Evolutionary conservation across 352 stramenopile species (phyloP), one percentile per base, ranked within the genome.

Genomic region (Phytophthora hybrid): DNA sequence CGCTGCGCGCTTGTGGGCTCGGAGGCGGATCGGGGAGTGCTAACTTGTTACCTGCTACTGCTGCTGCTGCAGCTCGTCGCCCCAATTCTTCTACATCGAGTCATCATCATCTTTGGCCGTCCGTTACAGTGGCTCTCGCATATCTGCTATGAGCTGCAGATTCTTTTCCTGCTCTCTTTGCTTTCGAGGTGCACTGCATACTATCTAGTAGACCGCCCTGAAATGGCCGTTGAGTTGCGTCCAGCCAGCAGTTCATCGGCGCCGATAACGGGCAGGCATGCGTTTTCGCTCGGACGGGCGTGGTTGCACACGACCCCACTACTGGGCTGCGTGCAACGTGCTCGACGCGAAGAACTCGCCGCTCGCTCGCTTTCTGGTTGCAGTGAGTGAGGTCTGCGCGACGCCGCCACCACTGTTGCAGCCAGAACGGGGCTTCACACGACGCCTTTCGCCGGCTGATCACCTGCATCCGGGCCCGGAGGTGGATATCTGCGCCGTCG

Each of bases 181-280:
- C 54, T 37, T 59, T 66, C 64, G 46, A 62, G 57, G 47, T 46
- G 32, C 34, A 41, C 34, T n/a, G n/a, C n/a, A n/a, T n/a, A n/a
- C n/a, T n/a, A n/a, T n/a, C n/a, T n/a, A n/a, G n/a, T n/a, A n/a
- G n/a, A n/a, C n/a, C 37, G 21, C 59, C 11, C 19, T 16, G 52
- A 74, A 47, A 64, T 69, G 54, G 44, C 61, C 67, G 61, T 74
- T 74, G 67, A 74, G 37, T n/a, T 19, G 6, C 13, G 54, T 49
- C 41, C 14, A 8, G 29, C 31, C 18, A 21, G n/a, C 23, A 16
- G 41, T 16, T 10, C 34, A 69, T 41, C 41, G 16, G 41, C n/a
- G 44, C 47, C 13, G 19, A 59, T 61, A 66, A 71, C 65, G 39
- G 54, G 37, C n/a, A 31, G 5, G 14, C 23, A 6, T 34, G 52